These are phyloP conservation scores for Quillaja saponaria DNA, from an alignment of 306 rosid genomes.

Conservation along the genomic window DNA sequence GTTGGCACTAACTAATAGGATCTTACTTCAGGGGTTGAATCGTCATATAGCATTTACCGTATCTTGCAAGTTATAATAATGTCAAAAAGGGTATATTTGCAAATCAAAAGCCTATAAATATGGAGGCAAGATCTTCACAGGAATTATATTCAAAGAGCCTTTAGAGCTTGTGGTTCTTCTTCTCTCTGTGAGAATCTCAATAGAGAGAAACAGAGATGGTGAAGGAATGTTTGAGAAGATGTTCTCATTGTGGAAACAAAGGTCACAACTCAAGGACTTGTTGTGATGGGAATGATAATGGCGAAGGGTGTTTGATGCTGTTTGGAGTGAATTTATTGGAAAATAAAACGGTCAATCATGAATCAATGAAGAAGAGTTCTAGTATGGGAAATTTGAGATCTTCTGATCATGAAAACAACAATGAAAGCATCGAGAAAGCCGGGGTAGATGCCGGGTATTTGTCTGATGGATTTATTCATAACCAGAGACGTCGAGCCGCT, in stretches of 20 bases:
- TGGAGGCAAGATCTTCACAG: no score
- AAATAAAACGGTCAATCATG: not conserved
- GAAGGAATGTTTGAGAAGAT: conserved; percentile 40
- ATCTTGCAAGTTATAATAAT: no score
- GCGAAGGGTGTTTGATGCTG: conserved; percentile 40
- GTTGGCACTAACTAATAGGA: no score
- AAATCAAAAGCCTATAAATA: no score
- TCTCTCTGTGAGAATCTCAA: not conserved
- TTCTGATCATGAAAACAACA: not conserved
- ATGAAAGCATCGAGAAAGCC: conserved; percentile 1
- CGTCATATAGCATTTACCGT: no score
- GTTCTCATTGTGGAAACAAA: conserved; percentile 43
- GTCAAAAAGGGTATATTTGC: no score
- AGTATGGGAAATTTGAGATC: conserved; percentile 43
- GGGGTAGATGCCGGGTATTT: conserved; percentile 40
- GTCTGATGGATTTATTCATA: conserved; percentile 47
- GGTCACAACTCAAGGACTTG: conserved; percentile 51
- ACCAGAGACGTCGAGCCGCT: conserved; percentile 34
- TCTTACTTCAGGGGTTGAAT: no score
- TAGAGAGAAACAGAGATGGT: conserved; percentile 25
- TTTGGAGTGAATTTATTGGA: conserved; percentile 58
- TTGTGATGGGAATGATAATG: conserved; percentile 3
- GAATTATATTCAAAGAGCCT: not conserved
- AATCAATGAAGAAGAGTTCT: conserved; percentile 37
- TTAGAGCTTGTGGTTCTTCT: conserved; percentile 1